Evolutionary conservation across 768 basidiomycete genomes (phyloP).

Genomic region (Mycena venus): DNA sequence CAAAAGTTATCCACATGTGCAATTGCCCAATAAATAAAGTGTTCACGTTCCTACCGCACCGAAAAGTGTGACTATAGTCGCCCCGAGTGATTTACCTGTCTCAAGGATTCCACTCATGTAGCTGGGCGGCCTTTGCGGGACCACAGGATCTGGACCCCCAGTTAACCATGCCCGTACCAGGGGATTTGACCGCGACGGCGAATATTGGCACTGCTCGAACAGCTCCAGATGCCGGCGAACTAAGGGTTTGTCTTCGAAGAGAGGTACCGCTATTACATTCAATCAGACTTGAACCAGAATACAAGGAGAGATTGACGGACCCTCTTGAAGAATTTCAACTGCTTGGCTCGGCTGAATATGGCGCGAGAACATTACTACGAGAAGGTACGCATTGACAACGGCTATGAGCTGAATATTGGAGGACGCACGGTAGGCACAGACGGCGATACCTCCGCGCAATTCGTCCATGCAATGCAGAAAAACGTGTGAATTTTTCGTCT

Average conservation of each 20-base stretch:
- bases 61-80: not conserved
- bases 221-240: constrained; percentile 54
- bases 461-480: constrained; percentile 58
- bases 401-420: not conserved
- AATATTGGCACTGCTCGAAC: constrained; percentile 47
- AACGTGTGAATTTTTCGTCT: constrained; percentile 43
- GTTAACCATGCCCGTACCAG: constrained; percentile 48
- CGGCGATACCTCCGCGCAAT: constrained; percentile 50
- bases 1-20: too few relatives aligned
- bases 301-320: constrained; percentile 36
- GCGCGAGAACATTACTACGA: constrained; percentile 54
- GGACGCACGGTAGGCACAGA: constrained; percentile 56
- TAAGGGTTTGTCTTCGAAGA: constrained; percentile 49
- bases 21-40: not conserved
- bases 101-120: not conserved
- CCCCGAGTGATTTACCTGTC: not conserved
- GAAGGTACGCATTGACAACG: not conserved
- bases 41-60: not conserved
- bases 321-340: constrained; percentile 46
- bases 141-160: not conserved
- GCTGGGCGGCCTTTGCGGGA: not conserved
- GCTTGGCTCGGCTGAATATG: constrained; percentile 48
- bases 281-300: not conserved
- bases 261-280: constrained; percentile 46
- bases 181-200: constrained; percentile 46